Base-by-base conservation (phyloP, 441 rosid species). In the Corymbia calophylla region DNA sequence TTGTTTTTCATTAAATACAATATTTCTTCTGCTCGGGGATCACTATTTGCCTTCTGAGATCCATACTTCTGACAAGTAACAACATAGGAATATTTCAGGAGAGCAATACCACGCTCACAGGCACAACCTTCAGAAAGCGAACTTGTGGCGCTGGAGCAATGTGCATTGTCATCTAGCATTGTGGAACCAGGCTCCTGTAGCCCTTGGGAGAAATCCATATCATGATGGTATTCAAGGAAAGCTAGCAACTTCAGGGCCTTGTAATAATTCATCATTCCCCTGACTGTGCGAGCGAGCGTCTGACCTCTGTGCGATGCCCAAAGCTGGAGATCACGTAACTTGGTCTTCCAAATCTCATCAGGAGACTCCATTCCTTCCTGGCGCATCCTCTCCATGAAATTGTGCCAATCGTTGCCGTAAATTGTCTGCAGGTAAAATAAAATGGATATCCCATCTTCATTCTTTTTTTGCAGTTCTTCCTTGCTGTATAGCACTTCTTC, bases 201-300 rank as follows among this genome's bases (percentile, higher is more conserved):
- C 53, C 96, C 97, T 91, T 32, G 92, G 91, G 92, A 92, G 86
- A 95, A 91, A 88, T 97, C 97, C 92, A 93, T 92, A 94, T 97
- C 99, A 12, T 97, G 93, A 62, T 98, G 97, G 88, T 96, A 94
- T 93, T 97, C 99, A 87, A 97, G 98, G 92, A 93, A 97, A 58
- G 97, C 94, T 89, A 97, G 97, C 96, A 95, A 95, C 95, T 95
- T 92, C 82, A 97, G 95, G 90, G 99, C 98, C 90, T 97, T 93
- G 85, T 95, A 95, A 90, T 97, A 97, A 90, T 97, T 97, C 99
- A 97, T 96, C 99, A 97, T 97, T 85, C 99, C 99, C 92, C 99
- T 93, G 31, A 97, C 98, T 3, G 99, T 97, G 49, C 98, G 97
- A 48, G 98, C 93, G 31, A 97, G 93, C 5, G 99, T 97, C 91